These are phyloP conservation scores for Blastobotrys capitulatus DNA, from an alignment of 1,139 yeast species.

Conservation along the genomic window DNA sequence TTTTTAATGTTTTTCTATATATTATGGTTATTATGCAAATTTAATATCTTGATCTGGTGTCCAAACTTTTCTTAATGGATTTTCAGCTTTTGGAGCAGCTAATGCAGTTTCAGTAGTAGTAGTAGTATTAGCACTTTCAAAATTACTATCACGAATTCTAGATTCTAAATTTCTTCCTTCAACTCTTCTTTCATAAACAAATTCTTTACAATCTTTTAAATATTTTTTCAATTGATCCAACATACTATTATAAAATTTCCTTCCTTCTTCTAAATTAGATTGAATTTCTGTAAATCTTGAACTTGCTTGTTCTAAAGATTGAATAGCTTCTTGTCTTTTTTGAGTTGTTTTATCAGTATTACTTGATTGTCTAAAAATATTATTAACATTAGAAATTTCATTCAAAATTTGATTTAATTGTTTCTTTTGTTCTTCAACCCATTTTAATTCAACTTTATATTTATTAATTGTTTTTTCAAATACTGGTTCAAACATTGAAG, in stretches of 20 bases:
- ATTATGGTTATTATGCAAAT: slow-evolving; percentile 25
- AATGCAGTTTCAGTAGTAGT: slow-evolving; percentile 10
- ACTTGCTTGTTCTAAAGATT: slow-evolving; percentile 49
- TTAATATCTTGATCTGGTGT: slow-evolving; percentile 35
- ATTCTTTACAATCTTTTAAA: slow-evolving; percentile 48
- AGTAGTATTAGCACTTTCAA: background rate
- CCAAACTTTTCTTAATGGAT: slow-evolving; percentile 26
- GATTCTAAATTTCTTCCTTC: slow-evolving; percentile 50
- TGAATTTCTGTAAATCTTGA: slow-evolving; percentile 51
- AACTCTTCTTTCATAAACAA: slow-evolving; percentile 46
- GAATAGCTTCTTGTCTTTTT: slow-evolving; percentile 47
- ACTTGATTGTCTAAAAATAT: slow-evolving; percentile 1
- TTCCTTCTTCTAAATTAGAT: slow-evolving; percentile 61
- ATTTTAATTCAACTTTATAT: slow-evolving; percentile 41
- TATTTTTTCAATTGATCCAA: slow-evolving; percentile 46
- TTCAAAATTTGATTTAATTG: slow-evolving; percentile 43
- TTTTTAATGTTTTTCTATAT: background rate
- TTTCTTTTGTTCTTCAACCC: slow-evolving; percentile 41
- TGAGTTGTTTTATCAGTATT: slow-evolving; percentile 29
- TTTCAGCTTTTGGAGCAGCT: slow-evolving; percentile 1
- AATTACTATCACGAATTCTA: background rate
- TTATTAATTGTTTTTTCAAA: slow-evolving; percentile 26
- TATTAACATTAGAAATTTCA: slow-evolving; percentile 20
- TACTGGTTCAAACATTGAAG: slow-evolving; percentile 30
- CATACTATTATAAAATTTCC: slow-evolving; percentile 63